Evolutionary conservation across 495 filamentous ascomycete species (phyloP), one percentile per base, ranked within the genome.

Genomic region (Hypoxylon cercidicola): DNA sequence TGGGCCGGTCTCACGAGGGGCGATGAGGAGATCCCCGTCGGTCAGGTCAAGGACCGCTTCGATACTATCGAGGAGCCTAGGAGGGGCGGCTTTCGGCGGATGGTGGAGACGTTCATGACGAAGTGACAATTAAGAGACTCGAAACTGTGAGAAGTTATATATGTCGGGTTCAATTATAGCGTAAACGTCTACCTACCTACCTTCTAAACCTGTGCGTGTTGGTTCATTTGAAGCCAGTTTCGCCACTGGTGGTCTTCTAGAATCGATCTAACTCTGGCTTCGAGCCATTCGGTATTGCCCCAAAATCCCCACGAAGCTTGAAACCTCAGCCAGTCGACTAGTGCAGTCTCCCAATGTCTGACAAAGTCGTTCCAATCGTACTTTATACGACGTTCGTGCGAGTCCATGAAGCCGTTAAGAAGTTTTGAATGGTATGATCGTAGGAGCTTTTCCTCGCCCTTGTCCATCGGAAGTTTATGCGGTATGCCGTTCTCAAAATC

Each of bases 1-100:
- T 89, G 82, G 73, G 68, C 71, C 13, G 82, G 76, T 9, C 60
- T 91, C 49, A 61, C 71, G 19, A 62, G 70, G 4, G 84, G 84
- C 3, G 78, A 84, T 12, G 87, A 86, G 13, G 73, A 81, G 72
- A 72, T 82, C 19, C 63, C 73, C 20, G 66, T 78, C 0, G 75
- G 68, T 4, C 46, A 51, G 1, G 37, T 73, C 1, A 55, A 37
- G 56, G 54, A 54, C 1, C 25, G 51, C 28, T 68, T 71, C 32
- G 60, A 60, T 11, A 41, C 34, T 6, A 16, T 48, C 1, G 70
- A 70, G 55, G 63, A 57, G 19, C 62, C 55, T n/a, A 23, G 49
- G 9, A 35, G 70, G 6, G 51, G 5, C 1, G 41, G 40, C 30
- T 68, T 73, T 18, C 4, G 11, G 16, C 21, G 45, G 11, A 63